Percentiles rank a stretch among this genome's conserved stretches.
phyloP scores from a whole-genome alignment of 805 yeast genomes.

The Yamadazyma takamatsuzukensis region DNA sequence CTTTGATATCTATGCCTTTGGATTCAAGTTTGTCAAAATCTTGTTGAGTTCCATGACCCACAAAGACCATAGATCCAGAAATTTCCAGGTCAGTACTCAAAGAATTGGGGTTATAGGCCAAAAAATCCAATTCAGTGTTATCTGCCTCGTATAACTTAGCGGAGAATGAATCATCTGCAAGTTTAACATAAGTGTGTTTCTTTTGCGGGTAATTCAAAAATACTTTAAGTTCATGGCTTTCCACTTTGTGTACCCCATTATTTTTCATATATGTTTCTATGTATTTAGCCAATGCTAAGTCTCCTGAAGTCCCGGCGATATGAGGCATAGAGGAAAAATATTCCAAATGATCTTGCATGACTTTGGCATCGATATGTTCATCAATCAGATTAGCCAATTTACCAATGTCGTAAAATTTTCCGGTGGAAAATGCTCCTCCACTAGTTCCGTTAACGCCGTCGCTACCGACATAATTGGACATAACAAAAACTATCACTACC shows the following conservation, averaged over 20 bases:
- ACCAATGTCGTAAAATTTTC: conserved; percentile 61
- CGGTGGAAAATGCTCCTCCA: conserved; percentile 42
- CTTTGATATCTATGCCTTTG: conserved; percentile 38
- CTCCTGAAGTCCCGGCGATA: conserved; percentile 85
- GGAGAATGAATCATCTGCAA: conserved; percentile 29
- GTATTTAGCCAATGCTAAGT: conserved; percentile 65
- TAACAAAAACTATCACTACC: conserved; percentile 52
- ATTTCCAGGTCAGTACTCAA: conserved; percentile 49
- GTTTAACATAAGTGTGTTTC: conserved; percentile 24
- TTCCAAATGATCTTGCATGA: conserved; percentile 63
- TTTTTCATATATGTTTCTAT: conserved; percentile 55
- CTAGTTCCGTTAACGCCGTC: conserved; percentile 37
- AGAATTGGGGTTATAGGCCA: conserved; percentile 70
- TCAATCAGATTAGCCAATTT: conserved; percentile 47
- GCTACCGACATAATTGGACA: conserved; percentile 53
- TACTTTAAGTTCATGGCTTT: conserved; percentile 48
- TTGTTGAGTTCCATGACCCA: conserved; percentile 55
- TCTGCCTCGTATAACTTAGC: conserved; percentile 38
- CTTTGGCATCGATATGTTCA: conserved; percentile 48
- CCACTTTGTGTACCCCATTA: conserved; percentile 52
- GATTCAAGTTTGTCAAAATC: conserved; percentile 49
- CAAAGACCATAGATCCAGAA: conserved; percentile 55
- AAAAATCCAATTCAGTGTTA: conserved; percentile 29
- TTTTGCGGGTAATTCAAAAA: conserved; percentile 63
- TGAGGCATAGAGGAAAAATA: conserved; percentile 82